Evolutionary conservation across 2,329 filamentous ascomycete genomes (phyloP).

Genomic region (Colletotrichum shisoi): DNA sequence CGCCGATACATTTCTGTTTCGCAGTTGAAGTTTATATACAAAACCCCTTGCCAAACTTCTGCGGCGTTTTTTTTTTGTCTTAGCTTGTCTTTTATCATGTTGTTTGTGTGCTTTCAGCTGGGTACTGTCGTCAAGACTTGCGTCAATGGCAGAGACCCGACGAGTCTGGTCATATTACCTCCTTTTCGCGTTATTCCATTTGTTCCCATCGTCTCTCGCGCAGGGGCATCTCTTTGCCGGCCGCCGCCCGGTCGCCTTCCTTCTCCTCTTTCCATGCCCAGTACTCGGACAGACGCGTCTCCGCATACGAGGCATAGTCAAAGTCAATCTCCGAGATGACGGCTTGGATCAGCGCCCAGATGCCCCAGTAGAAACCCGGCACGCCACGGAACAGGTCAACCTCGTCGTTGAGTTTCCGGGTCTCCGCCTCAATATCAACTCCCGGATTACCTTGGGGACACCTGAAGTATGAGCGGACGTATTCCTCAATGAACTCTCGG

Average conservation of each 20-base stretch:
- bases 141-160: background rate
- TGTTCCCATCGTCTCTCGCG: constrained; percentile 84
- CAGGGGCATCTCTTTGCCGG: constrained; percentile 70
- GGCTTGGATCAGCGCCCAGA: constrained; percentile 95
- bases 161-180: background rate
- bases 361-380: constrained; percentile 90
- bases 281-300: constrained; percentile 86
- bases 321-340: constrained; percentile 96
- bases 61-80: constrained; percentile 7
- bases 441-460: constrained; percentile 54
- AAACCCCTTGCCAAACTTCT: constrained; percentile 36
- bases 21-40: constrained; percentile 41
- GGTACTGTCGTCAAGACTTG: constrained; percentile 2
- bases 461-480: constrained; percentile 77
- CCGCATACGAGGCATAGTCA: constrained; percentile 92
- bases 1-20: constrained; percentile 40
- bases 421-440: constrained; percentile 67
- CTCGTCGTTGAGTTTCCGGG: constrained; percentile 75
- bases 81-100: background rate
- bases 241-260: constrained; percentile 65
- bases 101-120: constrained; percentile 12
- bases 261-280: constrained; percentile 86
- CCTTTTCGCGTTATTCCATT: constrained; percentile 44
- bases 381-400: constrained; percentile 88
- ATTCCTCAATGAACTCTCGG: constrained; percentile 81